Base-by-base conservation (phyloP, 2,329 filamentous ascomycete genomes). In the Pseudocercospora macadamiae region DNA sequence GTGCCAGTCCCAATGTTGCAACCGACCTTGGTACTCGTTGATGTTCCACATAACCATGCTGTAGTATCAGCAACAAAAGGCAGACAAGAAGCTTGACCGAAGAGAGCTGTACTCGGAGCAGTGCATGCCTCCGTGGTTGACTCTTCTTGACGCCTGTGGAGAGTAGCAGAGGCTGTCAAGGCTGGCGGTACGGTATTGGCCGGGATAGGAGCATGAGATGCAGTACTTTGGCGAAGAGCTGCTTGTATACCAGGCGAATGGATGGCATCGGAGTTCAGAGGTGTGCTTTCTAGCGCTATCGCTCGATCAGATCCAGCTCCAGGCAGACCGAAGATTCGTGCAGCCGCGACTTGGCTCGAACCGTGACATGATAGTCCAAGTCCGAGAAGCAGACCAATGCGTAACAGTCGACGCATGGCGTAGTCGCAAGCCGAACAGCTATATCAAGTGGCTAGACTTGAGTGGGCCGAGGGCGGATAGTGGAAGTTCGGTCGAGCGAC, bases 1-100 rank as follows among this genome's bases (percentile, higher is more conserved):
- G 57, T 59, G 3, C 10, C 19, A 21, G 39, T 44, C 10, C 30
- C 39, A 18, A 55, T 48, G 21, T 47, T 47, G 25, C 57, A 59
- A 21, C 57, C 57, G 14, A 30, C 45, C 7, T 28, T 45, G 4
- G 52, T 51, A 23, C 34, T 18, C 16, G 57, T 59, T 25, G 51
- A 51, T 19, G 34, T 55, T 21, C 23, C 45, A n/a, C 42, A 55
- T 3, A 36, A 12, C 18, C 28, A 48, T 16, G 23, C 9, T 3
- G 53, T 55, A 1, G 10, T 6, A 39, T 55, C 53, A 8, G 53
- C 53, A 14, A 49, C 53, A 21, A 55, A 18, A 18, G 53, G 42
- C 18, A 48, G n/a, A 42, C 53, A 55, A 7, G 53, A 48, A 25
- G 42, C 53, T 25, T 55, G 23, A 16, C 28, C 53, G n/a, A 49